These are phyloP conservation scores for Fraxinus xanthoxyloides DNA, from an alignment of 305 asterid species.

Conservation along the genomic window DNA sequence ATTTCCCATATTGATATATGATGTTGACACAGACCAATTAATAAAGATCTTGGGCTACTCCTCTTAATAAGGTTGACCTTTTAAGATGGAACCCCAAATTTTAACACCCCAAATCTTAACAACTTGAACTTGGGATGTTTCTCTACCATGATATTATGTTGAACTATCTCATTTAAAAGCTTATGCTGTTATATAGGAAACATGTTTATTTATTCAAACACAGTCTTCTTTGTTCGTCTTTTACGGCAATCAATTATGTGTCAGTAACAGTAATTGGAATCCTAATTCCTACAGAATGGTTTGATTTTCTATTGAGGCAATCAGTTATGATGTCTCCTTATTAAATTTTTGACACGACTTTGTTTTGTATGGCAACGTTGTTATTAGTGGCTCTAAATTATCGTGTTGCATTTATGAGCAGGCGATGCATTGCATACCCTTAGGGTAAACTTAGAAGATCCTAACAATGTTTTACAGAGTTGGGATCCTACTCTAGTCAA, in stretches of 20 bases:
- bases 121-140: not conserved
- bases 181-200: not conserved
- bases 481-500: constrained; percentile 99
- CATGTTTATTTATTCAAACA: not conserved
- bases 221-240: not conserved
- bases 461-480: constrained; percentile 91
- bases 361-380: not conserved
- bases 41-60: too few relatives aligned
- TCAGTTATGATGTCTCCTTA: not conserved
- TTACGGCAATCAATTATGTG: not conserved
- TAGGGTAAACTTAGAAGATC: constrained; percentile 74
- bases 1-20: too few relatives aligned
- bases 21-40: too few relatives aligned
- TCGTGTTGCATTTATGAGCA: constrained; percentile 25
- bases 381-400: constrained; percentile 16
- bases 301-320: constrained; percentile 1
- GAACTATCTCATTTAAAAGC: not conserved
- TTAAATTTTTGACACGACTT: not conserved
- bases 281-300: not conserved
- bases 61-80: too few relatives aligned
- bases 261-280: not conserved
- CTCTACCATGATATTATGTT: not conserved
- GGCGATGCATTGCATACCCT: constrained; percentile 93
- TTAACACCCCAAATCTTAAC: too few relatives aligned
- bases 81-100: too few relatives aligned